Evolutionary conservation across 2,329 filamentous ascomycete species (phyloP).

Genomic region (Xylariaceae sp.): DNA sequence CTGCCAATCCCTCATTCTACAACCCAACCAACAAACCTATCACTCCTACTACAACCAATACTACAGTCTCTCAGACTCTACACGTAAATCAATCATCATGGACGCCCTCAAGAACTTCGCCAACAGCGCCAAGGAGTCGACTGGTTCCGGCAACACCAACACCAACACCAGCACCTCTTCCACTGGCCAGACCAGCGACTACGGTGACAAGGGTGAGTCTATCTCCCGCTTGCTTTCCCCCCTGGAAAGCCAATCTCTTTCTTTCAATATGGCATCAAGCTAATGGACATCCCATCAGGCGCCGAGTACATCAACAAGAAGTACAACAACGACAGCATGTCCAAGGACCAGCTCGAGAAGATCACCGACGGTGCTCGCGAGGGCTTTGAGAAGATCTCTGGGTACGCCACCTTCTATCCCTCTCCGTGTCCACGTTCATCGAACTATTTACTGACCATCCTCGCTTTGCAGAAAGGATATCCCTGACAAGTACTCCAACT

Average conservation of each 20-base stretch:
- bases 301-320: conserved; percentile 23
- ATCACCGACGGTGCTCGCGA: conserved; percentile 29
- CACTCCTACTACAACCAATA: no score
- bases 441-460: neutral
- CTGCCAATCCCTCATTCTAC: neutral
- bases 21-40: neutral
- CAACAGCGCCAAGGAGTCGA: conserved; percentile 10
- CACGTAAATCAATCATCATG: conserved; percentile 16
- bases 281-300: conserved; percentile 13
- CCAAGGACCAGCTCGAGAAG: conserved; percentile 24
- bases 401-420: conserved; percentile 24
- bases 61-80: conserved; percentile 4
- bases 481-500: conserved; percentile 33
- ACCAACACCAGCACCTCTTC: conserved; percentile 8
- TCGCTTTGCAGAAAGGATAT: conserved; percentile 32
- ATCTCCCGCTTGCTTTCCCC: no score
- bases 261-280: neutral
- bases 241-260: no score
- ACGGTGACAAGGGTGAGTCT: conserved; percentile 30
- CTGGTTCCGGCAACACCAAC: conserved; percentile 7
- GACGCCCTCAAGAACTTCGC: conserved; percentile 29
- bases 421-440: neutral
- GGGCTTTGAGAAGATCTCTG: conserved; percentile 37
- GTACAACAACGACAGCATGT: conserved; percentile 16
- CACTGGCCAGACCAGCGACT: conserved; percentile 28